Conservation (phyloP, 75 land plant genomes). For the Picea glauca region DNA sequence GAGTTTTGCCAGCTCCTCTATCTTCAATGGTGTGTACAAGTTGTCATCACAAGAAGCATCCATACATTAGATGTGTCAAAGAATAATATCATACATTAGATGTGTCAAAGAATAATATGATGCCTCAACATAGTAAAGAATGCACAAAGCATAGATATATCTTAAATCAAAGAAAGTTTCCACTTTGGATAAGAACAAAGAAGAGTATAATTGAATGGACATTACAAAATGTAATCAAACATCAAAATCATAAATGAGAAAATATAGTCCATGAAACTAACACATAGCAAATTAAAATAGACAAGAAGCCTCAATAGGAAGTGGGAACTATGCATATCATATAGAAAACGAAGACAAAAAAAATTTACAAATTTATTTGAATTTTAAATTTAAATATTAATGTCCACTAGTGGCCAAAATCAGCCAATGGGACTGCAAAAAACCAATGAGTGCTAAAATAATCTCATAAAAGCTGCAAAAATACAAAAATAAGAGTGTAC, state of each 20-base stretch:
- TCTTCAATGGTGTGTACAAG: slow-evolving; percentile 21
- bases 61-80: background rate
- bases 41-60: background rate
- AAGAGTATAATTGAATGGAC: background rate
- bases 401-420: too few species aligned
- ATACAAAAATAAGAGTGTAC: too few species aligned
- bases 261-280: background rate
- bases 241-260: background rate
- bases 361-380: background rate
- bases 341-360: background rate
- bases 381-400: too few species aligned
- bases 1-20: slow-evolving; percentile 55
- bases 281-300: background rate
- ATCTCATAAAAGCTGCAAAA: too few species aligned
- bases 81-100: background rate
- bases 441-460: too few species aligned
- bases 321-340: background rate
- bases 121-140: background rate
- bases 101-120: background rate
- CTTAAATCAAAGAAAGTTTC: background rate
- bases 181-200: background rate
- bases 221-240: background rate
- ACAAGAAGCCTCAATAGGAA: background rate
- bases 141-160: background rate
- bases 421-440: too few species aligned